Conservation (phyloP, 805 yeast species). For the Candida railenensis region DNA sequence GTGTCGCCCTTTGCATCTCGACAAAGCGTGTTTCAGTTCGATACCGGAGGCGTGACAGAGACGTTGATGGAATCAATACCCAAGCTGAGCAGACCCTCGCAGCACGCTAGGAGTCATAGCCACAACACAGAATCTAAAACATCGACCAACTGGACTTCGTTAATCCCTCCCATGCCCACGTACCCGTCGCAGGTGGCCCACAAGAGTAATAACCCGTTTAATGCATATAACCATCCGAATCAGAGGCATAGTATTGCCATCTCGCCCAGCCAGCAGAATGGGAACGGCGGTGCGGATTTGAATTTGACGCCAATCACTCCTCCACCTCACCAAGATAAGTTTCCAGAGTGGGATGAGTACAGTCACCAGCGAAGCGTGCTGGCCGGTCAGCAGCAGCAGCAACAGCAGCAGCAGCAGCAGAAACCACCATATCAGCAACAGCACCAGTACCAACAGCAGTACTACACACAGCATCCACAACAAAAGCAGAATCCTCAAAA, state of each 20-base stretch:
- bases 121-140: constrained; percentile 5
- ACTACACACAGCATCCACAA: constrained; percentile 1
- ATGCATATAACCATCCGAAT: constrained; percentile 6
- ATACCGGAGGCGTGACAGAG: constrained; percentile 1
- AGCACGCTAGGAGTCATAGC: constrained; percentile 10
- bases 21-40: constrained; percentile 7
- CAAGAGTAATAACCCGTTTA: constrained; percentile 6
- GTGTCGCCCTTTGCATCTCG: constrained; percentile 7
- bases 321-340: constrained; percentile 1
- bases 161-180: constrained; percentile 35
- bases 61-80: constrained; percentile 4
- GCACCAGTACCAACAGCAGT: constrained; percentile 4
- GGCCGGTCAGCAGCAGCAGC: constrained; percentile 4
- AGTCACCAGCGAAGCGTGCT: too few relatives aligned
- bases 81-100: constrained; percentile 3
- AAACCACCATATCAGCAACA: background rate
- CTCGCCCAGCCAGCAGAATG: constrained; percentile 14
- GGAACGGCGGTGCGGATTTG: background rate
- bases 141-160: constrained; percentile 25
- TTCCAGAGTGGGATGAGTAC: background rate
- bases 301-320: background rate
- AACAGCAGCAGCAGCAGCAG: constrained; percentile 3
- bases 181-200: constrained; percentile 16
- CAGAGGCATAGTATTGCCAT: constrained; percentile 31
- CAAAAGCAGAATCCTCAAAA: background rate